Evolutionary conservation across 106 monocot genomes (phyloP), one percentile per base, ranked within the genome.

Genomic region (Allium cepa): DNA sequence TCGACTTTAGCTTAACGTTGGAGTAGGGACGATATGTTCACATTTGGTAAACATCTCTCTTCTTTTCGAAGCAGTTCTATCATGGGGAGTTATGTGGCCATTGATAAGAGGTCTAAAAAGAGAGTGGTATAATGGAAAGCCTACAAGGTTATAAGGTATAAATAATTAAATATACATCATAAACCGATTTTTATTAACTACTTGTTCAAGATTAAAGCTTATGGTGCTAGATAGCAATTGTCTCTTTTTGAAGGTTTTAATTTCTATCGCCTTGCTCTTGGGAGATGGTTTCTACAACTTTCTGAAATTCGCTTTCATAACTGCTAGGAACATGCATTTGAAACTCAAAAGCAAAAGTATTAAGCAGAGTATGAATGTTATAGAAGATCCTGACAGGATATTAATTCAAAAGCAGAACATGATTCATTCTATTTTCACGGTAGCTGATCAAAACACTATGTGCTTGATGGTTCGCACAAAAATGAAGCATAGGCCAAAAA

Each of bases 261-360:
- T 88, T 28, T 73, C 90, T 6, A 91, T 91, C 70, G 83, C 91
- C 26, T 55, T 95, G 73, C 88, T 91, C 62, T 80, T 95, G 52
- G 95, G 95, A 14, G 95, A 91, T 70, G 95, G 88, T 14, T 76
- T 95, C 16, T 95, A 85, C 81, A 88, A 95, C 78, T 95, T 95
- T 59, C 13, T 86, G 58, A 95, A 86, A 59, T 83, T 91, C 11
- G 64, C 85, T 4, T 45, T 49, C 60, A 61, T 75, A 28, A 88
- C 85, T 2, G 62, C 74, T 15, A 48, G 50, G n/a, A 91, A 79
- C 22, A 77, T 95, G 57, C 26, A 64, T 17, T 26, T 72, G 4
- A 88, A 75, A 57, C 22, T 76, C 60, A 60, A 52, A 36, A 66
- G 9, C 53, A 85, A 70, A 66, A 57, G 68, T 28, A 58, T 55